These are phyloP conservation scores for Monilinia laxa DNA, from an alignment of 2,329 filamentous ascomycete species.

Conservation along the genomic window DNA sequence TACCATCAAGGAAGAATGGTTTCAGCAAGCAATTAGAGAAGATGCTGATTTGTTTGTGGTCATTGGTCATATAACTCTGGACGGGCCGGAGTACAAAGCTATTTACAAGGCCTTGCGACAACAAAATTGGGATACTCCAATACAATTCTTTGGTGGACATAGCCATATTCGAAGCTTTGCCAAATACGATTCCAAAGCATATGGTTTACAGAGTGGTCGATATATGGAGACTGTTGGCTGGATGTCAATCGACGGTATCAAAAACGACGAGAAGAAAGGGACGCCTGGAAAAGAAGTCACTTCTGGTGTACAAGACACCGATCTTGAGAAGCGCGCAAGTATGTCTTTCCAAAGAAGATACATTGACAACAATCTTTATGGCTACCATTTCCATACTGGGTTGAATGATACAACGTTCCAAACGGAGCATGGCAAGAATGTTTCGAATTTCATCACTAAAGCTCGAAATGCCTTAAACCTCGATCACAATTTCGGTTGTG, in stretches of 20 bases:
- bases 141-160: slow-evolving; percentile 90
- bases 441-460: slow-evolving; percentile 66
- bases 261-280: slow-evolving; percentile 34
- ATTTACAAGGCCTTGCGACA: slow-evolving; percentile 78
- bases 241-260: slow-evolving; percentile 73
- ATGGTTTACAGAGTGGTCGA: slow-evolving; percentile 80
- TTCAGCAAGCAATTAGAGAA: slow-evolving; percentile 78
- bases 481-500: slow-evolving; percentile 77
- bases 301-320: background rate
- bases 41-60: slow-evolving; percentile 87
- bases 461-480: slow-evolving; percentile 71
- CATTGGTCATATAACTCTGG: slow-evolving; percentile 78
- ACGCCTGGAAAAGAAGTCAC: slow-evolving; percentile 32
- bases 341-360: slow-evolving; percentile 74
- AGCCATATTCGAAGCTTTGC: slow-evolving; percentile 83
- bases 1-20: slow-evolving; percentile 83
- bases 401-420: slow-evolving; percentile 71
- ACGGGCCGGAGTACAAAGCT: slow-evolving; percentile 73
- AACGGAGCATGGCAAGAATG: slow-evolving; percentile 71
- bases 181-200: slow-evolving; percentile 73
- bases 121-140: slow-evolving; percentile 76
- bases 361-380: slow-evolving; percentile 90
- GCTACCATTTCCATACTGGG: slow-evolving; percentile 76
- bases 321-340: slow-evolving; percentile 36
- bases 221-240: slow-evolving; percentile 97